These are phyloP conservation scores for Teratosphaeriaceae sp. DNA, from an alignment of 2,329 filamentous ascomycete species.

Conservation along the genomic window DNA sequence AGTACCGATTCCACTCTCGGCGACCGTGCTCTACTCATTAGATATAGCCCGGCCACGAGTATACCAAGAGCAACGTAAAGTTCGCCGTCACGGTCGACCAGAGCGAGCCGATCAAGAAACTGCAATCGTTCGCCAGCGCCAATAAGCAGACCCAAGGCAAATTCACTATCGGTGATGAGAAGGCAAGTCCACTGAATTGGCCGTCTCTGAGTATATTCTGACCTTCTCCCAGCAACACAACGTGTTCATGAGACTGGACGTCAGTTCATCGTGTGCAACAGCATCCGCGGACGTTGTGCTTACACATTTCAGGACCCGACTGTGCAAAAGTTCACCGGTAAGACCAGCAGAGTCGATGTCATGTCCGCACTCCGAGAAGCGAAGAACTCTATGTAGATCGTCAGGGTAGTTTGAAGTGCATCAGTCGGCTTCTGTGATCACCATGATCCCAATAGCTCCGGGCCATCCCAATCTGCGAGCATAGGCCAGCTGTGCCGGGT, in stretches of 20 bases:
- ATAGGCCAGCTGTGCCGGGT: no score
- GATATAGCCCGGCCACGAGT: conserved; percentile 84
- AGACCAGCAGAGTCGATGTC: conserved; percentile 72
- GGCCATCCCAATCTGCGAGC: no score
- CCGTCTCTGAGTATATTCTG: conserved; percentile 1
- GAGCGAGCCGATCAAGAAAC: conserved; percentile 66
- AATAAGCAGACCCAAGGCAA: conserved; percentile 89
- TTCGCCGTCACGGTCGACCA: conserved; percentile 73
- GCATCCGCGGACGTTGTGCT: background rate
- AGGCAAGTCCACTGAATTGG: conserved; percentile 48
- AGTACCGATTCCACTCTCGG: conserved; percentile 24
- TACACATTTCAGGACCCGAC: conserved; percentile 58
- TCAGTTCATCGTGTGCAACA: conserved; percentile 37
- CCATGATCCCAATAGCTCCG: no score
- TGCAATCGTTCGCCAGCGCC: conserved; percentile 67
- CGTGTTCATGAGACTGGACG: conserved; percentile 86
- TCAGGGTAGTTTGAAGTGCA: no score
- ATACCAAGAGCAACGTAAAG: conserved; percentile 94
- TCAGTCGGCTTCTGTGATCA: no score
- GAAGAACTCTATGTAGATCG: conserved; percentile 62
- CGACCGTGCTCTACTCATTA: background rate
- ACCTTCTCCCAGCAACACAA: conserved; percentile 66
- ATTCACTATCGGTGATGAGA: conserved; percentile 96
- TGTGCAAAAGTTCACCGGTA: conserved; percentile 76
- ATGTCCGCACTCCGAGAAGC: conserved; percentile 82